Conservation (phyloP, 177 flowering plant genomes). For the Vitis hybrid region DNA sequence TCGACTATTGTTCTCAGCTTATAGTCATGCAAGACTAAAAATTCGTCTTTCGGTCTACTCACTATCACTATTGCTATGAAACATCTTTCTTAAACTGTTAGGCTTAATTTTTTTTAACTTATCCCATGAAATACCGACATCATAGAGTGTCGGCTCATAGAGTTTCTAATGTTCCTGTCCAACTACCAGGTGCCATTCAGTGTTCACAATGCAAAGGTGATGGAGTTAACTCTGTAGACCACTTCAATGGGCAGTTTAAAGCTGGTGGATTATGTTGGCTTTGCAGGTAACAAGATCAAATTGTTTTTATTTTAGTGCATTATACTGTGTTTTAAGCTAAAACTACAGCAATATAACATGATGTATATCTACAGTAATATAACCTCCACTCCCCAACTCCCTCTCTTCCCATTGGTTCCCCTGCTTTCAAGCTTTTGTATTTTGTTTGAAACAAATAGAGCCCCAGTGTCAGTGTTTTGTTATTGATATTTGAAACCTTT, state of each 20-base stretch:
- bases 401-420: background rate
- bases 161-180: background rate
- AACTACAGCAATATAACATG: too few species aligned
- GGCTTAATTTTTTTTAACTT: background rate
- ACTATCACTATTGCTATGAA: background rate
- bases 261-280: conserved; percentile 95
- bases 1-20: background rate
- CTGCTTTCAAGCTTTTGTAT: background rate
- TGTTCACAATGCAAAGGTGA: conserved; percentile 84
- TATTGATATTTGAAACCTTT: background rate
- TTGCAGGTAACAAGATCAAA: conserved; percentile 62
- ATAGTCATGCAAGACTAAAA: background rate
- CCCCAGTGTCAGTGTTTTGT: background rate
- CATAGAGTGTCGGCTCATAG: too few species aligned
- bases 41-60: background rate
- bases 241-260: conserved; percentile 86
- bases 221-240: conserved; percentile 86
- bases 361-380: too few species aligned
- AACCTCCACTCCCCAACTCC: background rate
- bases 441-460: background rate
- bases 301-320: background rate
- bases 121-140: background rate
- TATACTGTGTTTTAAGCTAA: too few species aligned
- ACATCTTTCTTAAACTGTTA: background rate
- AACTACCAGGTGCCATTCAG: conserved; percentile 50